Evolutionary conservation across 2,329 filamentous ascomycete species (phyloP).

Genomic region (Colletotrichum lupini): DNA sequence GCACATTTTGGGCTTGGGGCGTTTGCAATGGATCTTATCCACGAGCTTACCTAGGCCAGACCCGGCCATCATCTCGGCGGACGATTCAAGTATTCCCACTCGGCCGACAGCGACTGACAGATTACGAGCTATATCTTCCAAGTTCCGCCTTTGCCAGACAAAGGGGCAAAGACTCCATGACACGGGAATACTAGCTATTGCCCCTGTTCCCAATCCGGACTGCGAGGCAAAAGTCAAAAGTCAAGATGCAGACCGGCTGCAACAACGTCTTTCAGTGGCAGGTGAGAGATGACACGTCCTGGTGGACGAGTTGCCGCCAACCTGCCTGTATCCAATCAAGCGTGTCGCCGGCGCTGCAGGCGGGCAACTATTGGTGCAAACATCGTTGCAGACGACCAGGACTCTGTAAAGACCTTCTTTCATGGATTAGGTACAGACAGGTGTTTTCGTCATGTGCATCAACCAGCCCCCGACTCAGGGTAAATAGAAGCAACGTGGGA

Average conservation of each 20-base stretch:
- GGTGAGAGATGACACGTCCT: constrained; percentile 25
- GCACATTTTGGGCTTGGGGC: background rate
- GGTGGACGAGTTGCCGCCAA: constrained; percentile 7
- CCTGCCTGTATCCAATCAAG: constrained; percentile 22
- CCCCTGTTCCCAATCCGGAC: background rate
- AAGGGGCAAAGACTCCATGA: background rate
- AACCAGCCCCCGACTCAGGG: constrained; percentile 17
- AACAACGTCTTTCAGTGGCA: constrained; percentile 14
- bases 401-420: constrained; percentile 5
- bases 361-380: constrained; percentile 11
- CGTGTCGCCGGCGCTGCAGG: constrained; percentile 8
- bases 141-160: background rate
- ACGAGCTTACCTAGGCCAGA: constrained; percentile 21
- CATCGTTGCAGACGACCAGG: background rate
- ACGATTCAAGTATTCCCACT: constrained; percentile 6
- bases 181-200: background rate
- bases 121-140: background rate
- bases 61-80: background rate
- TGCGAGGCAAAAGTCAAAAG: background rate
- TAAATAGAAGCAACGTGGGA: constrained; percentile 18
- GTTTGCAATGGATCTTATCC: background rate
- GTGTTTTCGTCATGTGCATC: constrained; percentile 21
- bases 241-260: constrained; percentile 24
- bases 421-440: constrained; percentile 13
- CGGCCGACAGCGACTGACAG: constrained; percentile 12